Base-by-base conservation (phyloP, 1,284 basidiomycete genomes). In the Rhodotorula sp. region DNA sequence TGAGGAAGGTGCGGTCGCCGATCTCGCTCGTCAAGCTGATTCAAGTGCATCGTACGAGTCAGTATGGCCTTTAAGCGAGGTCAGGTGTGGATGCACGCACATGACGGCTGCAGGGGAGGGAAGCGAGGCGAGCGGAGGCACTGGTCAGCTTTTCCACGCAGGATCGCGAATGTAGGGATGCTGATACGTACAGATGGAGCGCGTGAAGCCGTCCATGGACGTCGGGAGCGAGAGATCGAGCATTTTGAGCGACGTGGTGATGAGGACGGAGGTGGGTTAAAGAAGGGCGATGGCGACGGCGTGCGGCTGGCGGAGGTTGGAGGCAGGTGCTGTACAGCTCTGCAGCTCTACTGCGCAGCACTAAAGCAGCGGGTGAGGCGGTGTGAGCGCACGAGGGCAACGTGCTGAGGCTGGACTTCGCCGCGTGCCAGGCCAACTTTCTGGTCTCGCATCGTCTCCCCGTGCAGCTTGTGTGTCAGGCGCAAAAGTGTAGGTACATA, bases 1-100 rank as follows among this genome's bases (percentile, higher is more conserved):
- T 97, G 71, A 99, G 88, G 81, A 99, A 99, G 0, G 96, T 99
- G 83, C 98, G 98, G 88, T 99, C 97, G 59, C 96, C 95, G 75
- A 84, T 81, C 72, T 84, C 83, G 25, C 81, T 82, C 50, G 83
- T 80, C 70, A 79, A 64, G 59, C 75, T 77, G 36, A 69, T 44
- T 19, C 21, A 12, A 19, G 4, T 4, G 46, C 44, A 15, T 25
- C 0, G 25, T 27, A 6, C 27, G 25, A n/a, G 46, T 34, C 27
- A 55, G 53, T 34, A 39, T 25, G 39, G 32, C 19, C 17, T 10
- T 54, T 7, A 19, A 17, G 39, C 29, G n/a, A 41, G 37, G n/a
- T n/a, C 25, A 34, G 3, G 32, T 19, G 9, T 0, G 32, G 29
- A 10, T 54, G 29, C 22, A 46, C 56, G 21, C 39, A 64, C 66